Percentiles rank a stretch among this genome's conserved stretches.
Evolutionary conservation across 257 asterid species (phyloP).

Genomic region (Gynochthodes officinalis): DNA sequence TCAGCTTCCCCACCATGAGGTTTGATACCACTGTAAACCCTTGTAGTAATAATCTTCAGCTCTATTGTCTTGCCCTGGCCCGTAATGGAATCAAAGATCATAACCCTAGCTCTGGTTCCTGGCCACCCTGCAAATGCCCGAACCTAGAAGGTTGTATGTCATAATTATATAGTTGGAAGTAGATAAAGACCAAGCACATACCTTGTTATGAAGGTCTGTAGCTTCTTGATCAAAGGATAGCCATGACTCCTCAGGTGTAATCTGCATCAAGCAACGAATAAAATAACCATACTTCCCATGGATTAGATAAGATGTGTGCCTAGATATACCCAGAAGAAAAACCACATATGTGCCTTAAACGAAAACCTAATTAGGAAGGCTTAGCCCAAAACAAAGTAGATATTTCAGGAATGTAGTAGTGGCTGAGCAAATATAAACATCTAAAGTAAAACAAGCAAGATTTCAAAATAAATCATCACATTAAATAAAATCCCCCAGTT

Average conservation of each 20-base stretch:
- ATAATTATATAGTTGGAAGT: constrained; percentile 23
- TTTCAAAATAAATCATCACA: background rate
- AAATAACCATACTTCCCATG: background rate
- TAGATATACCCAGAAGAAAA: background rate
- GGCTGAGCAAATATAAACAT: background rate
- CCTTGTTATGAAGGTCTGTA: constrained; percentile 82
- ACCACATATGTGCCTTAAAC: background rate
- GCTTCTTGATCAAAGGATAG: constrained; percentile 75
- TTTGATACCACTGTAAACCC: constrained; percentile 36
- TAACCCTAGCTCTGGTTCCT: constrained; percentile 80
- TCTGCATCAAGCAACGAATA: constrained; percentile 40
- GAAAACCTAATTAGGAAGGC: background rate
- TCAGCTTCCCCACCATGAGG: constrained; percentile 39
- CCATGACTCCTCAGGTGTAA: constrained; percentile 82
- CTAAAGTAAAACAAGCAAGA: background rate
- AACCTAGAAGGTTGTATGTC: constrained; percentile 66
- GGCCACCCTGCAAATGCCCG: constrained; percentile 99
- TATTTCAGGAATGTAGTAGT: background rate
- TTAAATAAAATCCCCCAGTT: background rate
- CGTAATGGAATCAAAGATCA: constrained; percentile 39
- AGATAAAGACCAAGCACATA: constrained; percentile 28
- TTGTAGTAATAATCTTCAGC: constrained; percentile 74
- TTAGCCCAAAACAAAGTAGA: background rate
- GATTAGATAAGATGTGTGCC: background rate
- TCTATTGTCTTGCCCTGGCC: constrained; percentile 44